A percentile compares a stretch with the other conserved stretches of the same genome.
Conservation (phyloP, 2,329 filamentous ascomycete genomes). For the Stachybotrys chlorohalonatus region DNA sequence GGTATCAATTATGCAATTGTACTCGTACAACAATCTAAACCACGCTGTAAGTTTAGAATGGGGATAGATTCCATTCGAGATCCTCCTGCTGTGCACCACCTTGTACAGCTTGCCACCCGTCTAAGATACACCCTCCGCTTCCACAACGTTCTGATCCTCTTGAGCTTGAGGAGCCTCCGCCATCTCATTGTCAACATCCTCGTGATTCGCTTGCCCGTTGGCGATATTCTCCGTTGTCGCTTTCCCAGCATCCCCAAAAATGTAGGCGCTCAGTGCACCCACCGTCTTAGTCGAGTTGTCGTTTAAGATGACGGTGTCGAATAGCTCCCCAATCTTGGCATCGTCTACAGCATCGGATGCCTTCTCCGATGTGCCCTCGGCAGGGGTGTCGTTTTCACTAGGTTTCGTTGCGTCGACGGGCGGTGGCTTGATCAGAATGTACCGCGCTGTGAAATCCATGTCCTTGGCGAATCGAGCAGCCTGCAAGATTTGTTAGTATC, state of each 20-base stretch:
- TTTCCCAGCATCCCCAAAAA: constrained; percentile 13
- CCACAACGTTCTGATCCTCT: background rate
- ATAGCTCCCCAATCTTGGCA: constrained; percentile 14
- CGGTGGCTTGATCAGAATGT: constrained; percentile 42
- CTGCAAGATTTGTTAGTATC: constrained; percentile 12
- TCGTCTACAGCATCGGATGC: constrained; percentile 13
- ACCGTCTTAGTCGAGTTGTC: constrained; percentile 14
- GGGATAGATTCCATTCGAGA: too few relatives aligned
- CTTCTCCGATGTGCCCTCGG: background rate
- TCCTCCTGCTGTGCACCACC: too few relatives aligned
- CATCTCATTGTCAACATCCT: constrained; percentile 5
- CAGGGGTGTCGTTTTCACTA: constrained; percentile 1
- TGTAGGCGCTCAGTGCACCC: constrained; percentile 14
- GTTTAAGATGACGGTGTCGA: constrained; percentile 16
- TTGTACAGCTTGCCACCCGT: too few relatives aligned
- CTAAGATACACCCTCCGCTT: background rate
- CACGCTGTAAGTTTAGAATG: too few relatives aligned
- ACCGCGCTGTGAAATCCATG: constrained; percentile 45
- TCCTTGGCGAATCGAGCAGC: constrained; percentile 49
- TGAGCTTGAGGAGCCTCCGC: background rate
- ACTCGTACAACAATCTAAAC: too few relatives aligned
- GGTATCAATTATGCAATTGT: too few relatives aligned
- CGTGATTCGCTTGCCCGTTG: constrained; percentile 1
- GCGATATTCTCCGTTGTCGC: background rate
- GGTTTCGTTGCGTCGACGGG: constrained; percentile 13